Base-by-base conservation (phyloP, 78 protist genomes). In the Dictyostelium citrinum region DNA sequence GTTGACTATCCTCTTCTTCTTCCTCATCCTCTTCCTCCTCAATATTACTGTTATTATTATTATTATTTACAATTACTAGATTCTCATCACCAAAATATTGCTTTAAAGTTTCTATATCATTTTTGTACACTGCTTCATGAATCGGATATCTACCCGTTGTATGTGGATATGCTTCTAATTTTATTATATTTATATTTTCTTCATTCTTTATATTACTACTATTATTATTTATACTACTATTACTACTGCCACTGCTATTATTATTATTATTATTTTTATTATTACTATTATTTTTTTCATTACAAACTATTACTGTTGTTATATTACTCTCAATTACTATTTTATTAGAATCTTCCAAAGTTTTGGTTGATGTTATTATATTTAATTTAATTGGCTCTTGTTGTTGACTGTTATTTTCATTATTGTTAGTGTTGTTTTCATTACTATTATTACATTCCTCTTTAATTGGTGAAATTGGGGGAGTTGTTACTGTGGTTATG, bases 101-200 rank as follows among this genome's bases (percentile, higher is more conserved):
- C 7, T 77, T 39, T 24, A 88, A 35, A 31, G 35, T 33, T 14
- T 58, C 49, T 39, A 78, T 51, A 78, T 88, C 93, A 67, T 88
- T 88, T 17, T 46, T 58, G 46, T 88, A 88, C 5, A 88, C 93
- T 33, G 85, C 85, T 35, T 88, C 93, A 49, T 88, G 93, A 33
- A 88, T 78, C 20, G 84, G 85, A n/a, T 27, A 88, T n/a, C 46
- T 55, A 3, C 93, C 93, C 2, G 27, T 11, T 8, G 8, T 49
- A 35, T 88, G 77, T 31, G 93, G 93, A 67, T 35, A 88, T 16
- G 81, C 64, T 11, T 85, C 92, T 22, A 85, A 41, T 76, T 78
- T 55, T 10, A 58, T 24, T 77, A 29, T 29, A 27, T 75, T 43
- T 70, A 70, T 70, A 70, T 2, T 70, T 14, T 70, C 41, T 33